Base-by-base conservation (phyloP, 257 asterid genomes). In the Cruciata laevipes region DNA sequence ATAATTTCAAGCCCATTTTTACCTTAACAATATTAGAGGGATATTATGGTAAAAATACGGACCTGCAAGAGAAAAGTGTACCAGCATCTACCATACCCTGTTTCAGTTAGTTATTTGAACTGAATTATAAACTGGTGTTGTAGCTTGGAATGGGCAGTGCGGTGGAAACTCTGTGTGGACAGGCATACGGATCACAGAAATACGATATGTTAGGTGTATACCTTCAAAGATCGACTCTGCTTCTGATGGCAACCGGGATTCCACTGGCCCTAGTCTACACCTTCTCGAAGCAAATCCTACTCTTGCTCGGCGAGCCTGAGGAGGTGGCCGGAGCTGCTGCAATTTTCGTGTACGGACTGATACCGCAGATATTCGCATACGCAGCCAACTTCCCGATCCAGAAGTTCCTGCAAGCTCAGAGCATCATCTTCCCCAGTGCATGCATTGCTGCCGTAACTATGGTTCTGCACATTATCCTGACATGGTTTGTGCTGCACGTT, bases 141-240 rank as follows among this genome's bases (percentile, higher is more conserved):
- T 30, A 73, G 77, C 72, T 73, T 3, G 77, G 77, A 13, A 73
- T 73, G 77, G 77, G 72, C 51, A 73, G 77, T 37, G 77, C 77
- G 18, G 77, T 67, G 33, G 77, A 73, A 53, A 73, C 77, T 1
- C 58, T 73, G 2, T 73, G 77, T 27, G 77, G 77, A 51, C 77
- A 73, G 13, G 77, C 77, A 24, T 73, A 66, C 11, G 77, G 77
- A 24, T 72, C 77, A n/a, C 72, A 67, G 47, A 67, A 67, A 49
- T 60, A 67, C 31, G 77, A 67, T 3, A 67, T 73, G 77, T 13
- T 73, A 12, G 77, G 77, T 0, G 25, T 73, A 6, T 73, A 73
- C 67, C 38, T 73, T 0, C 77, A 73, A 24, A 73, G 77, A 73
- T 73, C 77, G n/a, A 60, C 72, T 0, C 16, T 73, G 13, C 77